phyloP scores from a whole-genome alignment of 163 green algal species.

The Scenedesmus sp. region DNA sequence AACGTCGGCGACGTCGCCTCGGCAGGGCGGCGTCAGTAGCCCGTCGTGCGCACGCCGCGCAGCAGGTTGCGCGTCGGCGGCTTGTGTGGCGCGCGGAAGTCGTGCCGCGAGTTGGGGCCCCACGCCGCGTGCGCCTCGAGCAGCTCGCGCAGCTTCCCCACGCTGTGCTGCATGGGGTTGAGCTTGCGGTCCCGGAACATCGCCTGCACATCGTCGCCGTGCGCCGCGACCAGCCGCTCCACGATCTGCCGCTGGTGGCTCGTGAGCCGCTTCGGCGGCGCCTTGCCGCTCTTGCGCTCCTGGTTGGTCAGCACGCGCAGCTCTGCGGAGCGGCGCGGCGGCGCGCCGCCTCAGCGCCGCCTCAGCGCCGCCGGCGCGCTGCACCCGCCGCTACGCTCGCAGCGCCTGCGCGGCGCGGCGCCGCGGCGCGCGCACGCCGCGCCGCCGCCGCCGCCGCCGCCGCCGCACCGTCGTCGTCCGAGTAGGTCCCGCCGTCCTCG shows the following conservation, averaged over 20 bases:
- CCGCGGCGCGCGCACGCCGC: background rate
- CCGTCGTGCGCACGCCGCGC: conserved; percentile 23
- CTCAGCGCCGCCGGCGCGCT: background rate
- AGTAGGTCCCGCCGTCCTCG: conserved; percentile 52
- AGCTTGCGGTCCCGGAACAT: conserved; percentile 61
- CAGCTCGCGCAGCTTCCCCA: conserved; percentile 64
- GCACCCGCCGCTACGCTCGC: background rate
- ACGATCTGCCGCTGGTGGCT: conserved; percentile 62
- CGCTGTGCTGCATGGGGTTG: conserved; percentile 74
- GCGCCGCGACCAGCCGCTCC: conserved; percentile 55
- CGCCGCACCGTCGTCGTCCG: conserved; percentile 63
- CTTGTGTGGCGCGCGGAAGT: conserved; percentile 63
- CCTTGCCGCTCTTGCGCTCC: conserved; percentile 61
- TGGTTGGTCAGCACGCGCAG: conserved; percentile 56
- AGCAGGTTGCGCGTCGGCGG: conserved; percentile 32
- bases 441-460: background rate
- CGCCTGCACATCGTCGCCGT: conserved; percentile 59
- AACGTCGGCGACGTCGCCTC: too few species aligned
- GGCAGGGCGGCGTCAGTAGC: too few species aligned
- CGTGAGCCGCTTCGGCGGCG: conserved; percentile 59
- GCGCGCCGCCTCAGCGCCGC: too few species aligned
- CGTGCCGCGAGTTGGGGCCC: conserved; percentile 41
- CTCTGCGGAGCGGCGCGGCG: conserved; percentile 50
- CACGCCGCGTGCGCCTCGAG: conserved; percentile 56
- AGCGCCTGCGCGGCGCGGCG: too few species aligned